phyloP scores from a whole-genome alignment of 2,329 filamentous ascomycete genomes.

The Colletotrichum theobromicola region DNA sequence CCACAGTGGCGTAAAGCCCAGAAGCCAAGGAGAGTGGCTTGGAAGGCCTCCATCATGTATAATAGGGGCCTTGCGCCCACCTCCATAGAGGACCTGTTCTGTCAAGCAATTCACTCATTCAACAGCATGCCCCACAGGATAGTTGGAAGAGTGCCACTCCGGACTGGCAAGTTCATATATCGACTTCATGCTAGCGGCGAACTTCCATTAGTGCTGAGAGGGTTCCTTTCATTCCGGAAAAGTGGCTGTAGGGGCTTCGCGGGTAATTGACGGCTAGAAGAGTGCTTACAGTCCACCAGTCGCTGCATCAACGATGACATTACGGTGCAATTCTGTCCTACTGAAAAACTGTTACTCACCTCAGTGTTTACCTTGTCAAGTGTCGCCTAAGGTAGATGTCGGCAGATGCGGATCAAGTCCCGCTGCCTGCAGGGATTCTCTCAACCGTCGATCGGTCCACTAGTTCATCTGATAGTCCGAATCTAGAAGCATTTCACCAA shows the following conservation, averaged over 20 bases:
- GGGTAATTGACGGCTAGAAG: neutral
- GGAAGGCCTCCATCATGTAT: no score
- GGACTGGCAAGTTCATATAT: neutral
- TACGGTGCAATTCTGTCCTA: neutral
- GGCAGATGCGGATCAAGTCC: neutral
- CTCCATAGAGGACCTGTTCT: no score
- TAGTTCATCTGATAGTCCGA: neutral
- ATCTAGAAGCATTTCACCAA: neutral
- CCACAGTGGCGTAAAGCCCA: no score
- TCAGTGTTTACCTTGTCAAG: neutral
- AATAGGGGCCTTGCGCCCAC: no score
- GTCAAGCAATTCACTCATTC: no score
- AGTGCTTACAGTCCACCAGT: neutral
- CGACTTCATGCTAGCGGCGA: fast-evolving
- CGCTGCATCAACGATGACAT: neutral
- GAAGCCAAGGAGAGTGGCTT: no score
- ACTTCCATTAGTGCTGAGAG: neutral
- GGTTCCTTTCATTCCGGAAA: neutral
- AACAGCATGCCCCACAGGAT: neutral
- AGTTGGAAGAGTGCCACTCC: neutral
- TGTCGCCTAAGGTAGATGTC: neutral
- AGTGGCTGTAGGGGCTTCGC: neutral
- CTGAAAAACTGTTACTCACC: neutral
- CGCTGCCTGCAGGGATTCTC: neutral
- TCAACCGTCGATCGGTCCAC: neutral